Percentiles rank a stretch among this genome's conserved stretches.
phyloP scores from a whole-genome alignment of 352 stramenopile genomes.

The Elongisporangium anandrum region DNA sequence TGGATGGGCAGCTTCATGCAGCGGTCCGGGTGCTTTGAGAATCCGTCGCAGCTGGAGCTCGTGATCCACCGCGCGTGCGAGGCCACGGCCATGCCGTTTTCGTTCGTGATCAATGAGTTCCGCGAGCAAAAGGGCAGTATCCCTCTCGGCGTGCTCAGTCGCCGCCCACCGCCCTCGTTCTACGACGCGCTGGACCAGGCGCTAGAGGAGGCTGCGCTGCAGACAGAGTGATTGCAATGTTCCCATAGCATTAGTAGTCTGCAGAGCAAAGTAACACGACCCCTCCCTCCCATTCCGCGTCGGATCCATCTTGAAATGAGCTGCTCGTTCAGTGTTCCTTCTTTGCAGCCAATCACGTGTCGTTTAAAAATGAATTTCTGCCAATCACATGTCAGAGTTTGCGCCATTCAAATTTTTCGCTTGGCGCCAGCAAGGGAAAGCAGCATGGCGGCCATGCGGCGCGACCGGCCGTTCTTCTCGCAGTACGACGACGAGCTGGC shows the following conservation, averaged over 20 bases:
- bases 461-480: constrained; percentile 25
- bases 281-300: not conserved
- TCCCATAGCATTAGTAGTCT: not conserved
- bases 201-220: constrained; percentile 7
- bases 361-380: not conserved
- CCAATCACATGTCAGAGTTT: not conserved
- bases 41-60: constrained; percentile 51
- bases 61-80: constrained; percentile 43
- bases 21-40: constrained; percentile 60
- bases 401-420: not conserved
- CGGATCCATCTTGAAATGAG: not conserved
- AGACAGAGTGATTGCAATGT: not conserved
- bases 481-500: constrained; percentile 53
- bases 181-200: constrained; percentile 44
- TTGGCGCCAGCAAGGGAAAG: not conserved
- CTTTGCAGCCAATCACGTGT: not conserved
- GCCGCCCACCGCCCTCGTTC: constrained; percentile 57
- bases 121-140: constrained; percentile 57
- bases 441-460: not conserved
- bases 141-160: constrained; percentile 49
- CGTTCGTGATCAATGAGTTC: constrained; percentile 51
- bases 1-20: constrained; percentile 77
- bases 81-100: constrained; percentile 36
- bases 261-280: not conserved
- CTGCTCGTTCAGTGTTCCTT: not conserved